Conservation (phyloP, 768 basidiomycete species). For the Amanita rubescens region DNA sequence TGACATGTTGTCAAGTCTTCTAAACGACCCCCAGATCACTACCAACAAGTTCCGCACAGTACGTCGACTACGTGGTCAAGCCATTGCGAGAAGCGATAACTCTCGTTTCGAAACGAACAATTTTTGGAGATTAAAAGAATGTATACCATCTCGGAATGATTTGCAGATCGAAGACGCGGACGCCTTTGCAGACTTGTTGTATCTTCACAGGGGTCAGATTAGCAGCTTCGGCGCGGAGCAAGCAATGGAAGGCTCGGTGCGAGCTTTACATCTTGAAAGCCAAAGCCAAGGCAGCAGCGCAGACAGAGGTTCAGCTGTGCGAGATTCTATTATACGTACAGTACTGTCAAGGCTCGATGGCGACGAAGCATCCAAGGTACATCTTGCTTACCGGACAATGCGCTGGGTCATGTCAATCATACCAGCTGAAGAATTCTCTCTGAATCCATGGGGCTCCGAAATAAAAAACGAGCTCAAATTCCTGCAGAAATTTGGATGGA, state of each 20-base stretch:
- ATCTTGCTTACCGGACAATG: slow-evolving; percentile 58
- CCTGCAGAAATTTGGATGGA: slow-evolving; percentile 38
- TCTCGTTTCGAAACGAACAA: slow-evolving; percentile 47
- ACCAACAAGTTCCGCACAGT: slow-evolving; percentile 77
- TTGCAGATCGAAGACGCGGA: slow-evolving; percentile 64
- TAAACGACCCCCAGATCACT: slow-evolving; percentile 52
- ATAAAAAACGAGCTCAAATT: slow-evolving; percentile 39
- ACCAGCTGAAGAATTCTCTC: slow-evolving; percentile 20
- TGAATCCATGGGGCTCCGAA: slow-evolving; percentile 29
- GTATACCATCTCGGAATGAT: slow-evolving; percentile 47
- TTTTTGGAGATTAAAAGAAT: slow-evolving; percentile 83
- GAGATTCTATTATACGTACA: slow-evolving; percentile 43
- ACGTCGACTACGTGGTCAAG: slow-evolving; percentile 49
- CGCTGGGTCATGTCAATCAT: slow-evolving; percentile 45
- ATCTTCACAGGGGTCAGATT: slow-evolving; percentile 50
- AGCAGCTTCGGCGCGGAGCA: slow-evolving; percentile 52
- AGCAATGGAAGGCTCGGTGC: slow-evolving; percentile 33
- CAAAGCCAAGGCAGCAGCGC: slow-evolving; percentile 10
- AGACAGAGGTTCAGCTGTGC: slow-evolving; percentile 22
- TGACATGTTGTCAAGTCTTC: slow-evolving; percentile 41
- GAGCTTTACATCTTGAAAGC: slow-evolving; percentile 29
- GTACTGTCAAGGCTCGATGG: slow-evolving; percentile 55
- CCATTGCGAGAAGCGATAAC: slow-evolving; percentile 28
- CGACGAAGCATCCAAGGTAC: slow-evolving; percentile 37
- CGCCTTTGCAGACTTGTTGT: slow-evolving; percentile 64